Base-by-base conservation (phyloP, 192 early-diverging fungal species). In the Coemansia furcata region DNA sequence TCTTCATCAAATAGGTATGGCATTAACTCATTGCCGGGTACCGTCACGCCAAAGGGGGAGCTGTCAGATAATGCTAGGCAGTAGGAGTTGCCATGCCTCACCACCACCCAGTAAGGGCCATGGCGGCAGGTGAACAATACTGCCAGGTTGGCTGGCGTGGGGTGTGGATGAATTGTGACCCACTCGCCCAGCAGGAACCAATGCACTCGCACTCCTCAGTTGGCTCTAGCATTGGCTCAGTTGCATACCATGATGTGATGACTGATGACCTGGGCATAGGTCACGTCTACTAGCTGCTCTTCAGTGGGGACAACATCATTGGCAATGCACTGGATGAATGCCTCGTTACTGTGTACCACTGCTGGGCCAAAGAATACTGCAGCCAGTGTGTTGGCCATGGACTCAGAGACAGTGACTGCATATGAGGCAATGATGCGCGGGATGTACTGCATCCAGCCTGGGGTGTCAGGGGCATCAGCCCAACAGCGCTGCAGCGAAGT, bases 391-490 rank as follows among this genome's bases (percentile, higher is more conserved):
- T 12, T 33, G 4, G 37, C 49, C 0, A 47, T 33, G 0, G 60
- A 14, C n/a, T 63, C 49, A 21, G 65, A n/a, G 1, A n/a, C 65
- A 11, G 65, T 66, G 4, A 67, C 6, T 10, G 74, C 60, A 46
- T 77, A 65, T 0, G 42, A 60, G 2, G 69, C 69, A 5, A 67
- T 23, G 8, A 77, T 71, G 3, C 33, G 60, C 0, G 69, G 69
- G 7, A 77, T 49, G 49, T 65, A 43, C 10, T 60, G 38, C 0
- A 32, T 36, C 69, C 74, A 71, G 3, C 66, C 66, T 11, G 4
- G 19, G 6, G 4, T 36, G 15, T 19, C 47, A 0, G 49, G 50
- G 1, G 54, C 15, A 3, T 67, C 49, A 1, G n/a, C 15, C 60
- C 65, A 49, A 33, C 49, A 63, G 29, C 52, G 19, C 37, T 47